A percentile compares a stretch with the other conserved stretches of the same genome.
Conservation (phyloP, 2,329 filamentous ascomycete genomes). For the Escovopsis sp. region DNA sequence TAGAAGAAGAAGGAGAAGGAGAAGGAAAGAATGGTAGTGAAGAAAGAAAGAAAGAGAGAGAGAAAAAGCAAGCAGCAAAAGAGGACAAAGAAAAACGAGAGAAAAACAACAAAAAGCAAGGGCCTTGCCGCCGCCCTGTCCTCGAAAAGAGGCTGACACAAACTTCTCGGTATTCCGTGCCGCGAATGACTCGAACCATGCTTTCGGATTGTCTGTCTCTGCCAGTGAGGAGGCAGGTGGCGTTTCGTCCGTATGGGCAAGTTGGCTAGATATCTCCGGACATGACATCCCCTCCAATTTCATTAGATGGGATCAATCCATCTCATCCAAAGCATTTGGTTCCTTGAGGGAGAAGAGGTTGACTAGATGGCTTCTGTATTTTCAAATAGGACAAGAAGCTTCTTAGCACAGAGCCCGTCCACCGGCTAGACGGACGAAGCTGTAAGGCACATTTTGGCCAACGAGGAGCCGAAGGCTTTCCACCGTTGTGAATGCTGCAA, state of each 20-base stretch:
- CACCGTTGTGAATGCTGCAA: conserved; percentile 71
- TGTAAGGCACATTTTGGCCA: conserved; percentile 77
- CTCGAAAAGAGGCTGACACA: too few relatives aligned
- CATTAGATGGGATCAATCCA: background rate
- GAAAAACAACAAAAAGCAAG: too few relatives aligned
- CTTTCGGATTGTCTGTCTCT: too few relatives aligned
- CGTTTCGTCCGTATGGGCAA: too few relatives aligned
- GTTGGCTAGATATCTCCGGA: too few relatives aligned
- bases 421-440: conserved; percentile 64
- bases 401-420: conserved; percentile 33
- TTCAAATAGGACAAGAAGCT: background rate
- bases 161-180: too few relatives aligned
- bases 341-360: too few relatives aligned
- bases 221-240: too few relatives aligned
- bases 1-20: background rate
- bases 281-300: too few relatives aligned
- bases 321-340: background rate
- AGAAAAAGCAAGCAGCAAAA: background rate
- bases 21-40: background rate
- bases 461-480: conserved; percentile 66
- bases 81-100: background rate
- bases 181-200: too few relatives aligned
- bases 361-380: background rate
- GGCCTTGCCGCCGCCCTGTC: too few relatives aligned
- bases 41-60: background rate